Percentiles rank a stretch among this genome's conserved stretches.
phyloP scores from a whole-genome alignment of 495 filamentous ascomycete species.

The Paragyromitra xinjiangensis region DNA sequence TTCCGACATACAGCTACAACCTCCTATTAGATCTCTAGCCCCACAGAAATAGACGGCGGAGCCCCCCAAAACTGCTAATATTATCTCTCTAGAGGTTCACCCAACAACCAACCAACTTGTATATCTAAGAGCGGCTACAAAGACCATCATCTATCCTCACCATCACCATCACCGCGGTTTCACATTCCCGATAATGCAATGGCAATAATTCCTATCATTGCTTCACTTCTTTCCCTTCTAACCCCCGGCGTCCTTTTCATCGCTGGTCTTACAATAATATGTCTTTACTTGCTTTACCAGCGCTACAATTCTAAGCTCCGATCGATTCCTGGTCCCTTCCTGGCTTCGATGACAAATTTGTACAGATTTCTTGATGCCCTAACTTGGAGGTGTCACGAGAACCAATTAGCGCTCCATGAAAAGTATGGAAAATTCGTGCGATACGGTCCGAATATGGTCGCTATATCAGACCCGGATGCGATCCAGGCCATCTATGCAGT shows the following conservation, averaged over 20 bases:
- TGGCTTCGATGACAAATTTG: conserved; percentile 59
- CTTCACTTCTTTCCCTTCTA: neutral
- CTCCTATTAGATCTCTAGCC: too few relatives aligned
- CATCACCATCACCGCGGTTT: neutral
- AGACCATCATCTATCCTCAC: neutral
- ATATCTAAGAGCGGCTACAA: neutral
- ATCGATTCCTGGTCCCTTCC: conserved; percentile 59
- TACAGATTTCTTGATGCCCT: conserved; percentile 60
- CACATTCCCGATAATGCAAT: neutral
- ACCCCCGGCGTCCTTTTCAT: neutral
- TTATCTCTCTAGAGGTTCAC: neutral
- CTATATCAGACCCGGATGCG: conserved; percentile 59
- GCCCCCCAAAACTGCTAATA: neutral
- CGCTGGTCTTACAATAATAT: conserved; percentile 13
- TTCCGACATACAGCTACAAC: too few relatives aligned
- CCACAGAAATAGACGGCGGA: too few relatives aligned
- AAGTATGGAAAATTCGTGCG: conserved; percentile 63
- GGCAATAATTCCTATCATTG: neutral
- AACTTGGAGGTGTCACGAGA: conserved; percentile 58
- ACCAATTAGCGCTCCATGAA: conserved; percentile 59
- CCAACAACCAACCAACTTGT: neutral
- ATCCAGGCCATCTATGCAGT: conserved; percentile 61
- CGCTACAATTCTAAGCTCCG: conserved; percentile 15
- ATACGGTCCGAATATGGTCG: conserved; percentile 60
- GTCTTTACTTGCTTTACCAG: conserved; percentile 17